Base-by-base conservation (phyloP, 2,329 filamentous ascomycete species). In the Ceratocystiopsis sp. region DNA sequence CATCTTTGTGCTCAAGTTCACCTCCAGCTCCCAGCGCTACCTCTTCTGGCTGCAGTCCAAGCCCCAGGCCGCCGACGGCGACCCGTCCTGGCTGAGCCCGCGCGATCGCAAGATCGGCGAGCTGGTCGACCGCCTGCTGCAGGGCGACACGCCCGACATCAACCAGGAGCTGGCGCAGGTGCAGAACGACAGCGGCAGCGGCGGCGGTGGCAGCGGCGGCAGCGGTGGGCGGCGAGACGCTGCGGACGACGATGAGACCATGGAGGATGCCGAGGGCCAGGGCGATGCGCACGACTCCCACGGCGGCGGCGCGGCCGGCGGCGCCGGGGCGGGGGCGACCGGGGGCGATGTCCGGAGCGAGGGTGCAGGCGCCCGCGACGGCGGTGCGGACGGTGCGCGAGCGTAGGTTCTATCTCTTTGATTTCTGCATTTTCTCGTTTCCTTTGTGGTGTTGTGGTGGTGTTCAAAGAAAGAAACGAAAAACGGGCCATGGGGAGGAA, bases 1-100 rank as follows among this genome's bases (percentile, higher is more conserved):
- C 54, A 79, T 98, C 59, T 95, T 87, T 59, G 79, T 83, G 45
- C 77, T 98, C 56, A 95, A 93, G 62, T 98, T 98, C 66, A 75
- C 73, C 29, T 95, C 87, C 13, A 94, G 85, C 49, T 91, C 86
- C 46, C 80, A 93, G 61, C 78, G 87, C 55, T 73, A 96, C 62
- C 71, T 95, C 46, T 98, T 96, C 68, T 98, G 89, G 87, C 68
- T 98, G 56, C 91, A 98, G 64, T 91, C 85, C 29, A 87, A 87
- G 62, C 73, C 80, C 32, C 86, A 95, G 63, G 75, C 62, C 57
- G 72, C 66, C 50, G 71, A 64, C 58, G 80, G 68, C 41, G 77
- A 89, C 52, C 66, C 78, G 9, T 78, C 75, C 61, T 86, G 75
- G 71, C 83, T 93, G 63, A 93, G 85, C 61, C 73, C 80, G 41